Evolutionary conservation across 371 early-diverging fungal species (phyloP).

Genomic region (Mucor ambiguus): DNA sequence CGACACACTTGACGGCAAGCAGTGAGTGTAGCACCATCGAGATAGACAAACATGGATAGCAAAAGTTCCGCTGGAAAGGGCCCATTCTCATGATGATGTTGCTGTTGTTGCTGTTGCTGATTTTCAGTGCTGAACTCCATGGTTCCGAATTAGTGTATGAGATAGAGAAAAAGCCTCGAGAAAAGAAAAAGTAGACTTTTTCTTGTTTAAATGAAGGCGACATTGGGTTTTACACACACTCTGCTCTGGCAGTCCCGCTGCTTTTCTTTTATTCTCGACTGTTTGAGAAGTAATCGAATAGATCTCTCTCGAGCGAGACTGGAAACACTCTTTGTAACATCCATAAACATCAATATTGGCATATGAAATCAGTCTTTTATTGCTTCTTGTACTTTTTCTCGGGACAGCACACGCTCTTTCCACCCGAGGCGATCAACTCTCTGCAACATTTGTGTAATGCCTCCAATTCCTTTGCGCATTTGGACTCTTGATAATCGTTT

Average conservation of each 20-base stretch:
- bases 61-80: slow-evolving; percentile 45
- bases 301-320: neutral
- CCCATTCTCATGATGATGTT: neutral
- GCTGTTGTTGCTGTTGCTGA: neutral
- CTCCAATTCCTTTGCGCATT: slow-evolving; percentile 59
- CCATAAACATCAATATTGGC: neutral
- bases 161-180: slow-evolving; percentile 10
- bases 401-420: slow-evolving; percentile 68
- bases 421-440: slow-evolving; percentile 54
- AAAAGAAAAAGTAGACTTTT: slow-evolving; percentile 9
- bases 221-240: neutral
- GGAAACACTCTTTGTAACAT: neutral
- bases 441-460: slow-evolving; percentile 65
- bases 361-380: neutral
- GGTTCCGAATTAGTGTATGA: neutral
- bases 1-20: slow-evolving; percentile 36
- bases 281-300: neutral
- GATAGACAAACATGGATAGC: slow-evolving; percentile 36
- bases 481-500: slow-evolving; percentile 69
- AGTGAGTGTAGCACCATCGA: slow-evolving; percentile 38
- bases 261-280: neutral
- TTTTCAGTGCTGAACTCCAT: neutral
- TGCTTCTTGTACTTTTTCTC: slow-evolving; percentile 48
- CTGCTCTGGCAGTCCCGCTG: neutral
- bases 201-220: neutral